Base-by-base conservation (phyloP, 78 protist species). In the Dictyostelium purpureum region DNA sequence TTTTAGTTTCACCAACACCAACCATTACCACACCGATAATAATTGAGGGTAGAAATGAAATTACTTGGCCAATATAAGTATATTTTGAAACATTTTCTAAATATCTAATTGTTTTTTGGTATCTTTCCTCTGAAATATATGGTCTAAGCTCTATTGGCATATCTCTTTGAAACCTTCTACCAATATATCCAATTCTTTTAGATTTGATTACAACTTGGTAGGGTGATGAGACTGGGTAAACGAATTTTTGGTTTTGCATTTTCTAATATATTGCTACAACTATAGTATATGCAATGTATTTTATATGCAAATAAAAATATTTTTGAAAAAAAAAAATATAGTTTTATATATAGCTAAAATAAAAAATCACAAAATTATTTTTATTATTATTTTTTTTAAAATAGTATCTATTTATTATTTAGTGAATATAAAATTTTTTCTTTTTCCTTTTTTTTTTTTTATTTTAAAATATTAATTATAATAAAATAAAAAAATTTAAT, bases 1-100 rank as follows among this genome's bases (percentile, higher is more conserved):
- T 85, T 28, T 65, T 82, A 38, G 61, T 9, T 73, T 85, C 77
- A 21, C 92, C 92, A 59, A 85, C 75, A 47, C 83, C 92, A 56
- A 85, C 71, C 40, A 61, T 38, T 26, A 85, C n/a, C 5, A 76
- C 82, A n/a, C 92, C 92, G 24, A 37, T 40, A 31, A 85, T 26
- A 21, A 85, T n/a, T 3, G 76, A n/a, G 2, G 92, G 92, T 47
- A 69, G 6, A 18, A 85, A 45, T 37, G 92, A 51, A 31, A 61
- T 19, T 7, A 85, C 24, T 85, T 85, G 92, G 33, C 92, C 92
- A 10, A 57, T 24, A 35, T 71, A 11, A 12, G 92, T 85, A 18
- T 33, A 42, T 28, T 7, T 19, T 54, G 92, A 24, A 35, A 85
- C 92, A 11, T 47, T 28, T 21, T 85, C 67, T 33, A 85, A 66